A percentile compares a stretch with the other conserved stretches of the same genome.
These are phyloP conservation scores for Filosporella fistucella DNA, from an alignment of 495 filamentous ascomycete species.

Conservation along the genomic window DNA sequence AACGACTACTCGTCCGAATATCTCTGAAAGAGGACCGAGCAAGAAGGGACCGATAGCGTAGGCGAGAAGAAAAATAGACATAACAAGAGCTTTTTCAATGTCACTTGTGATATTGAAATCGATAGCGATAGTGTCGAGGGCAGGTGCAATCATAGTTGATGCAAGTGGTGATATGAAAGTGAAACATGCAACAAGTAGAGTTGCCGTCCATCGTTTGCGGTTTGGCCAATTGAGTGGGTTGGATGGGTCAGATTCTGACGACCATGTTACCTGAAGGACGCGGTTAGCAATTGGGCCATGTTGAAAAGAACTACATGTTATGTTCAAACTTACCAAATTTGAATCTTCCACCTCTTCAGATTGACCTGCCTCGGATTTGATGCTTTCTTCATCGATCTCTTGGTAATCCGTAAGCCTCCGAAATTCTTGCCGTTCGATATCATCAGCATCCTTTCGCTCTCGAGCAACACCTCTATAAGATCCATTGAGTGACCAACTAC, in stretches of 20 bases:
- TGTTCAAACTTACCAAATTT: neutral
- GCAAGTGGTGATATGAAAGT: conserved; percentile 67
- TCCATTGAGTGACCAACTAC: too few relatives aligned
- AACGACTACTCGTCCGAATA: conserved; percentile 56
- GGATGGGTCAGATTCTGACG: conserved; percentile 15
- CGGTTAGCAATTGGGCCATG: neutral
- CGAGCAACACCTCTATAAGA: too few relatives aligned
- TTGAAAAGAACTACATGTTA: neutral
- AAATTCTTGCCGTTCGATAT: too few relatives aligned
- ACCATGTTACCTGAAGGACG: conserved; percentile 1
- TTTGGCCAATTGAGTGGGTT: conserved; percentile 38
- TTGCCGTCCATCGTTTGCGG: conserved; percentile 32
- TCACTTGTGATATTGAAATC: conserved; percentile 57
- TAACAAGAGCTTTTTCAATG: conserved; percentile 51
- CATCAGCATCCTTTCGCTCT: too few relatives aligned
- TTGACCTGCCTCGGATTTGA: too few relatives aligned
- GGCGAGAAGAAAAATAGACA: conserved; percentile 73
- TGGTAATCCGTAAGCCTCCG: too few relatives aligned
- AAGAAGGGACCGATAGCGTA: conserved; percentile 61
- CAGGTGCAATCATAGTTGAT: conserved; percentile 71
- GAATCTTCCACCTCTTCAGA: too few relatives aligned
- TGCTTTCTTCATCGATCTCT: too few relatives aligned
- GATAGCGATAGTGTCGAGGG: conserved; percentile 44
- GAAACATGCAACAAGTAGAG: conserved; percentile 41
- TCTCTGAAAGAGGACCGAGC: conserved; percentile 58